Percentiles rank a stretch among this genome's conserved stretches.
These are phyloP conservation scores for Salix brachista DNA, from an alignment of 345 rosid genomes.

Conservation along the genomic window DNA sequence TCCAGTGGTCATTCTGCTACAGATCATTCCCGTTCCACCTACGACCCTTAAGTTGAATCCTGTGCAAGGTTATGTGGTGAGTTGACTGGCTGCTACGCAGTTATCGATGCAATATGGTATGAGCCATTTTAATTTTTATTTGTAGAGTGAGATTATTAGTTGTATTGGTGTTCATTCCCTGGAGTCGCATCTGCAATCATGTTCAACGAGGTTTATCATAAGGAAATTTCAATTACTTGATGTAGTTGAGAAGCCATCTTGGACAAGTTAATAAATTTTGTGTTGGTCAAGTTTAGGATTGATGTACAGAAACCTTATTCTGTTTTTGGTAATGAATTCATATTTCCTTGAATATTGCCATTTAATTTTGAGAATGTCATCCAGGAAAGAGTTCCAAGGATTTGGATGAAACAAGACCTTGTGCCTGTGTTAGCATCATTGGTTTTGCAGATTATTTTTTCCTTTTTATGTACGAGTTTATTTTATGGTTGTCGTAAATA, in stretches of 20 bases:
- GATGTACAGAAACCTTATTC: not conserved
- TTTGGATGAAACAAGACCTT: not conserved
- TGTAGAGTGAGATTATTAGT: constrained; percentile 15
- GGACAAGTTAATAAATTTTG: not conserved
- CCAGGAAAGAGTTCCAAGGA: too few relatives aligned
- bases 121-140: not conserved
- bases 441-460: too few relatives aligned
- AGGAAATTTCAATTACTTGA: not conserved
- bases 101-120: not conserved
- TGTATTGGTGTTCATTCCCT: not conserved
- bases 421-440: not conserved
- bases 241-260: not conserved
- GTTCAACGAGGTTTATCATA: not conserved
- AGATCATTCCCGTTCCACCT: constrained; percentile 28
- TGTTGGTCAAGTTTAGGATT: constrained; percentile 1
- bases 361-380: too few relatives aligned
- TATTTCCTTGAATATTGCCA: not conserved
- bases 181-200: not conserved
- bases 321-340: not conserved
- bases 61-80: constrained; percentile 3
- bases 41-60: constrained; percentile 18
- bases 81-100: not conserved
- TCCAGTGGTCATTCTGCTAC: constrained; percentile 24
- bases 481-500: not conserved
- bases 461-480: not conserved